Conservation (phyloP, 2,329 filamentous ascomycete genomes). For the Hypomyces perniciosus region DNA sequence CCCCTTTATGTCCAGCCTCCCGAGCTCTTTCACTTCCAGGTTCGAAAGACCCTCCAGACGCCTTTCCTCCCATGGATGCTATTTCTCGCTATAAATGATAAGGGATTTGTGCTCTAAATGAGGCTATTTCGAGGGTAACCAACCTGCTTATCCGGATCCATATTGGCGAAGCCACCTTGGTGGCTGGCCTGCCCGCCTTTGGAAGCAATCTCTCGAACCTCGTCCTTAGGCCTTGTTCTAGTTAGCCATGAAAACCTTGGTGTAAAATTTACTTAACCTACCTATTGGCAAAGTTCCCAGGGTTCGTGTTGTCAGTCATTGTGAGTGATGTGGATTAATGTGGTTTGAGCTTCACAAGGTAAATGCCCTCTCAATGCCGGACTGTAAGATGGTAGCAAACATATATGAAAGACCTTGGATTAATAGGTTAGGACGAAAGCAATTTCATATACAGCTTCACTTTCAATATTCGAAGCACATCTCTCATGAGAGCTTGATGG, state of each 20-base stretch:
- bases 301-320: conserved; percentile 69
- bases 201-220: conserved; percentile 37
- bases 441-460: no score
- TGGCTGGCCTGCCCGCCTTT: conserved; percentile 37
- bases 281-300: conserved; percentile 26
- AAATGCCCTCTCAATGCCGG: no score
- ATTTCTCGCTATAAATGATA: conserved; percentile 39
- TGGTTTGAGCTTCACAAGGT: neutral
- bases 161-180: conserved; percentile 33
- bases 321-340: conserved; percentile 49
- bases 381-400: no score
- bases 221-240: conserved; percentile 29
- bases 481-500: no score
- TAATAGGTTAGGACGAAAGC: no score
- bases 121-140: conserved; percentile 25
- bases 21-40: conserved; percentile 45
- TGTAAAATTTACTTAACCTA: conserved; percentile 1
- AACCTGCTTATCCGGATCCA: conserved; percentile 37
- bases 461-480: no score
- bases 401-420: no score
- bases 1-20: conserved; percentile 50
- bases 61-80: conserved; percentile 48
- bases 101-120: conserved; percentile 14
- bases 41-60: conserved; percentile 49
- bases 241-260: neutral